A percentile compares a stretch with the other conserved stretches of the same genome.
Evolutionary conservation across 2,329 filamentous ascomycete species (phyloP).

Genomic region (Xylariaceae sp.): DNA sequence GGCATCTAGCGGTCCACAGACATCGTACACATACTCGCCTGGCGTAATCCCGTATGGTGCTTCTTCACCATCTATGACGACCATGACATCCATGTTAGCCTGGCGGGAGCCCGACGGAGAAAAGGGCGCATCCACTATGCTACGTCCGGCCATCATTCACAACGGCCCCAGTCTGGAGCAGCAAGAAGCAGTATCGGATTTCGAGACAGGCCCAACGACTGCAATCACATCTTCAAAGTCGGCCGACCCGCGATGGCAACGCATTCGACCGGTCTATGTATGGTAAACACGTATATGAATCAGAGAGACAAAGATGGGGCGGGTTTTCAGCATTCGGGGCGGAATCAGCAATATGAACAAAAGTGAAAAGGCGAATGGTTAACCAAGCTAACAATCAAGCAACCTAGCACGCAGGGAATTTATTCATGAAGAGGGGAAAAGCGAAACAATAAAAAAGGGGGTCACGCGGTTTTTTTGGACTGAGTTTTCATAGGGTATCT

Average conservation of each 20-base stretch:
- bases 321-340: not conserved
- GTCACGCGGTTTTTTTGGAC: slow-evolving; percentile 19
- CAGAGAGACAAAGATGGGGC: not conserved
- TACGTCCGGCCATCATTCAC: slow-evolving; percentile 14
- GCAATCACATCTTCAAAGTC: not conserved
- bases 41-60: slow-evolving; percentile 28
- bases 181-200: slow-evolving; percentile 9
- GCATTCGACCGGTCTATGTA: slow-evolving; percentile 20
- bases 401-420: slow-evolving; percentile 6
- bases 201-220: slow-evolving; percentile 19
- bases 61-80: slow-evolving; percentile 24
- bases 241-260: slow-evolving; percentile 15
- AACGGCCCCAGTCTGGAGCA: not conserved
- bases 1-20: slow-evolving; percentile 12
- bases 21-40: slow-evolving; percentile 27
- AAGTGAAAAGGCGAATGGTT: slow-evolving; percentile 1
- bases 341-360: slow-evolving; percentile 5
- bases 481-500: slow-evolving; percentile 15
- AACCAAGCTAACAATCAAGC: not conserved
- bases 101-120: slow-evolving; percentile 23
- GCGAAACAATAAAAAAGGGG: not conserved
- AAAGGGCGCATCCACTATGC: slow-evolving; percentile 18
- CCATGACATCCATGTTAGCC: slow-evolving; percentile 25
- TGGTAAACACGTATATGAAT: slow-evolving; percentile 9
- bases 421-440: not conserved